phyloP scores from a whole-genome alignment of 495 filamentous ascomycete species.

The Aspergillus nidulans region DNA sequence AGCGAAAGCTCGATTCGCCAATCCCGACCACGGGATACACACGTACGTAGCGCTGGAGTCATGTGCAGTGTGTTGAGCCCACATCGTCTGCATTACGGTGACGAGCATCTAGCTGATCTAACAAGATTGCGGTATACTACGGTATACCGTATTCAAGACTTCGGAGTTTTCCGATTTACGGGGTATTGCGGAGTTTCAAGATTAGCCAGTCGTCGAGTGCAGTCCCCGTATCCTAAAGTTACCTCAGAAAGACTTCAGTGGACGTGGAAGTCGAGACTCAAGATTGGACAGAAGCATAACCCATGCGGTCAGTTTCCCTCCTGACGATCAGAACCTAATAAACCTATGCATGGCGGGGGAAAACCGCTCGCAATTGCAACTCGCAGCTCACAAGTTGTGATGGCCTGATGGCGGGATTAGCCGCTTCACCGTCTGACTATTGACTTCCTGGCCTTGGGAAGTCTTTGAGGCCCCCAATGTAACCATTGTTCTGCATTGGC shows the following conservation, averaged over 20 bases:
- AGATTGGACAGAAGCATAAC: too few species aligned
- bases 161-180: too few species aligned
- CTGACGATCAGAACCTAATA: not conserved
- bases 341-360: not conserved
- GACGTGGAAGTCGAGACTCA: too few species aligned
- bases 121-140: too few species aligned
- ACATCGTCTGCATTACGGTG: not conserved
- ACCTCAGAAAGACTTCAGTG: too few species aligned
- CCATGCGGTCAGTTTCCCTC: not conserved
- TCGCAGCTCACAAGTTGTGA: not conserved
- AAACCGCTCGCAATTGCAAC: too few species aligned
- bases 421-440: not conserved
- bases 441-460: not conserved
- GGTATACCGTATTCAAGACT: too few species aligned
- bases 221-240: too few species aligned
- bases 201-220: too few species aligned
- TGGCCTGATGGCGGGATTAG: not conserved
- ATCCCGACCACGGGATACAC: not conserved
- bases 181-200: too few species aligned
- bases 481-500: not conserved
- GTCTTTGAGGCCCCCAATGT: not conserved
- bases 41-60: not conserved
- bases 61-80: not conserved
- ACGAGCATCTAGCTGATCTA: not conserved
- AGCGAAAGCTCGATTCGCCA: not conserved